Evolutionary conservation across 352 stramenopile species (phyloP).

Genomic region (Phytophthora europaea): DNA sequence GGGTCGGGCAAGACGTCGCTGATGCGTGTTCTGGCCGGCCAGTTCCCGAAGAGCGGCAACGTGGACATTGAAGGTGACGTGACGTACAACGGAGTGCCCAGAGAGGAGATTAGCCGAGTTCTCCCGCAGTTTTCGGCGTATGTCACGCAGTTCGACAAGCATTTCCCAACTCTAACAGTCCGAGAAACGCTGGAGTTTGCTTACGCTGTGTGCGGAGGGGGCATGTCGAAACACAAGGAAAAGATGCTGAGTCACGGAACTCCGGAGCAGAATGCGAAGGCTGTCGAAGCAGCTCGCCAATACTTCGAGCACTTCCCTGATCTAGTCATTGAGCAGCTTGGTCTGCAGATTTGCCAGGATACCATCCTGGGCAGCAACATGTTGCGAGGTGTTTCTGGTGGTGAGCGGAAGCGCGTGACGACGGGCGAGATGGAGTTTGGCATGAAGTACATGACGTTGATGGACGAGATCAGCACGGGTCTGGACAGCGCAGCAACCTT

Average conservation of each 20-base stretch:
- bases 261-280: conserved; percentile 40
- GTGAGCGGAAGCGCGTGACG: conserved; percentile 74
- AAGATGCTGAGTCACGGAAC: conserved; percentile 45
- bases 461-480: conserved; percentile 94
- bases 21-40: conserved; percentile 41
- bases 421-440: conserved; percentile 85
- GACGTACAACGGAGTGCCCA: conserved; percentile 39
- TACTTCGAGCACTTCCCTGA: conserved; percentile 52
- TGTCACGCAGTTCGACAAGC: conserved; percentile 85
- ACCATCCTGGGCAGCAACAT: conserved; percentile 65
- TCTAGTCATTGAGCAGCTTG: conserved; percentile 52
- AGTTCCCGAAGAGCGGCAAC: conserved; percentile 37
- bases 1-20: conserved; percentile 43
- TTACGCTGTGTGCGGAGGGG: conserved; percentile 71
- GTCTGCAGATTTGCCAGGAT: conserved; percentile 52
- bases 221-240: conserved; percentile 42
- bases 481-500: conserved; percentile 92
- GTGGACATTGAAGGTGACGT: conserved; percentile 38
- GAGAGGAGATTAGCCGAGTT: conserved; percentile 28
- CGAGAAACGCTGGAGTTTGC: conserved; percentile 60
- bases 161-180: conserved; percentile 66
- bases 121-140: conserved; percentile 51
- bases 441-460: conserved; percentile 76
- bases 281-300: conserved; percentile 22
- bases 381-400: conserved; percentile 64